Base-by-base conservation (phyloP, 345 rosid species). In the Eucalyptus polybractea region DNA sequence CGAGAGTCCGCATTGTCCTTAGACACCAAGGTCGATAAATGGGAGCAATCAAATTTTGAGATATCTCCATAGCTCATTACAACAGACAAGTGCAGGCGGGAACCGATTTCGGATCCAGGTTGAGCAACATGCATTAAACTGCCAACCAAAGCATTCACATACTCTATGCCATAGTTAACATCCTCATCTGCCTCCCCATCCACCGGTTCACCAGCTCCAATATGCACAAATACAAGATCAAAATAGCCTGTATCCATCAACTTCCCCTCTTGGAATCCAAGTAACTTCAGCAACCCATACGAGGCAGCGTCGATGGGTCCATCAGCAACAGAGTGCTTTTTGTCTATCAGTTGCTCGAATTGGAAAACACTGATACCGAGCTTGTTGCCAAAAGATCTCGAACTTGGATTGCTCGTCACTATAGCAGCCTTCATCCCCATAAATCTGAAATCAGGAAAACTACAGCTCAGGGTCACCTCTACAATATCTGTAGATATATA, bases 371-470 rank as follows among this genome's bases (percentile, higher is more conserved):
- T 89, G 72, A 94, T 92, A 87, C 97, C 97, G 8, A 96, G 91
- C 90, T 92, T 91, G 86, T 89, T 92, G 76, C 92, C 94, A 22
- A 97, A 95, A 86, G 95, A 95, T 88, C 69, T 92, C 93, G 93
- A 89, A 65, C 88, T 65, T 33, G 93, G 89, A 89, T 89, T 92
- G 87, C 93, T 93, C 2, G 97, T 95, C 50, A 97, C 88, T 51
- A 95, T 53, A 90, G 97, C 96, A 90, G 96, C 95, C 93, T 90
- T 97, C 94, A 97, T 89, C 88, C 97, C 99, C 98, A 94, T 94
- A 90, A 96, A 97, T 93, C 99, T 97, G 92, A 88, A 86, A 50
- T 54, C 83, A 76, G 47, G 83, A 50, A 25, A 88, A 88, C 50
- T 33, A 85, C 53, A 45, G 87, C 87, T 33, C 72, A 88, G 37